These are phyloP conservation scores for Lachnellula hyalina DNA, from an alignment of 2,329 filamentous ascomycete species.

Conservation along the genomic window DNA sequence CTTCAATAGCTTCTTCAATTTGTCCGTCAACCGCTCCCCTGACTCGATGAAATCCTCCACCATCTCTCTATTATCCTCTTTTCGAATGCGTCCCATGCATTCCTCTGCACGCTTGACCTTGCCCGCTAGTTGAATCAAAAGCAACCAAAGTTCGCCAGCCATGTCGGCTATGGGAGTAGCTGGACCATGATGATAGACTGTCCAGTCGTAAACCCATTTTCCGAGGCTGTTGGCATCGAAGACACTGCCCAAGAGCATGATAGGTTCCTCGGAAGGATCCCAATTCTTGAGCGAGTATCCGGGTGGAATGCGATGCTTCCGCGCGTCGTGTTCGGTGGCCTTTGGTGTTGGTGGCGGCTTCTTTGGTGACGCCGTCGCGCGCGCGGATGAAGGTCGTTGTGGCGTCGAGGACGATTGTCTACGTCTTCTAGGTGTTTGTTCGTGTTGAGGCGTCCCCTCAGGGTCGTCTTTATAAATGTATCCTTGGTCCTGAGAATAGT, in stretches of 20 bases:
- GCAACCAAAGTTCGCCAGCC: slow-evolving; percentile 90
- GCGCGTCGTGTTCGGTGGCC: slow-evolving; percentile 56
- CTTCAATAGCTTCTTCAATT: slow-evolving; percentile 82
- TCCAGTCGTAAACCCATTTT: slow-evolving; percentile 99
- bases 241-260: slow-evolving; percentile 88
- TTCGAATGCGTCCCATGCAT: slow-evolving; percentile 65
- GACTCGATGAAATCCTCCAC: slow-evolving; percentile 87
- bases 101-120: slow-evolving; percentile 92
- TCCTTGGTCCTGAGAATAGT: slow-evolving; percentile 29
- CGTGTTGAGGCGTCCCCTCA: slow-evolving; percentile 22
- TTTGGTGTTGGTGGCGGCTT: slow-evolving; percentile 36
- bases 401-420: slow-evolving; percentile 29
- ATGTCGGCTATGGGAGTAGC: slow-evolving; percentile 81
- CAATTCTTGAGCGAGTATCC: slow-evolving; percentile 98
- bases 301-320: slow-evolving; percentile 68
- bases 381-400: slow-evolving; percentile 25
- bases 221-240: slow-evolving; percentile 97
- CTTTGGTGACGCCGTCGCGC: slow-evolving; percentile 24
- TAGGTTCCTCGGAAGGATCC: slow-evolving; percentile 91
- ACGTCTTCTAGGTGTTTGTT: slow-evolving; percentile 24
- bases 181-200: slow-evolving; percentile 80
- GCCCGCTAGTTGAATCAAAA: slow-evolving; percentile 87
- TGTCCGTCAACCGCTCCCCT: slow-evolving; percentile 79
- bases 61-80: slow-evolving; percentile 68
- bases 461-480: slow-evolving; percentile 28